phyloP scores from a whole-genome alignment of 768 basidiomycete species.

The Trametes cubensis region DNA sequence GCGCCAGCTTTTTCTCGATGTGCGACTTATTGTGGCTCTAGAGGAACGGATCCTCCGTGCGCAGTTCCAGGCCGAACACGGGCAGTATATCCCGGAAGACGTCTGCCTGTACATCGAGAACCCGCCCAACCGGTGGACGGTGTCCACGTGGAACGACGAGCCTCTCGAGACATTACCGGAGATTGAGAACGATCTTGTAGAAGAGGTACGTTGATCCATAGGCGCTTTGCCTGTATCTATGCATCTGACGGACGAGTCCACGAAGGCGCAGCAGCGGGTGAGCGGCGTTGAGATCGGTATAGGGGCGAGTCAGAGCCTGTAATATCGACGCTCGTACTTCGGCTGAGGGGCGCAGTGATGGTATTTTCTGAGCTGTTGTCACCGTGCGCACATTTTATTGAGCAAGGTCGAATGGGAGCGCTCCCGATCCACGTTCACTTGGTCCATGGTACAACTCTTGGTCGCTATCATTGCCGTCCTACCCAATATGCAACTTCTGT shows the following conservation, averaged over 20 bases:
- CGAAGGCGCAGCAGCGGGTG: slow-evolving; percentile 36
- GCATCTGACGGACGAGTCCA: background rate
- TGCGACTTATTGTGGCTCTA: slow-evolving; percentile 34
- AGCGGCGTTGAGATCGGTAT: slow-evolving; percentile 10
- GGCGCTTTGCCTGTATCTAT: background rate
- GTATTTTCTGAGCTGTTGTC: too few relatives aligned
- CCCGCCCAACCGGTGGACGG: slow-evolving; percentile 72
- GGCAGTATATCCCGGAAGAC: slow-evolving; percentile 74
- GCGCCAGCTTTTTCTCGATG: background rate
- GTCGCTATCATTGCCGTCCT: too few relatives aligned
- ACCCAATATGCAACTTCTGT: too few relatives aligned
- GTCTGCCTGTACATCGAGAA: slow-evolving; percentile 79
- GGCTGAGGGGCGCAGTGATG: too few relatives aligned
- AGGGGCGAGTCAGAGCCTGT: slow-evolving; percentile 27
- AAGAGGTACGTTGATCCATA: slow-evolving; percentile 43
- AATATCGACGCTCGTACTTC: background rate
- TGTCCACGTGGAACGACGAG: slow-evolving; percentile 60
- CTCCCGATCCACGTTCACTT: too few relatives aligned
- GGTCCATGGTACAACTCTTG: too few relatives aligned
- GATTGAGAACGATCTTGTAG: slow-evolving; percentile 60
- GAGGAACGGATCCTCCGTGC: slow-evolving; percentile 69
- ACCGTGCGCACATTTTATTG: too few relatives aligned
- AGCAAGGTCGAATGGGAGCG: too few relatives aligned
- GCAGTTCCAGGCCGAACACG: slow-evolving; percentile 74
- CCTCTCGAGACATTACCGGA: slow-evolving; percentile 60